Base-by-base conservation (phyloP, 257 asterid genomes). In the Asclepias syriaca region DNA sequence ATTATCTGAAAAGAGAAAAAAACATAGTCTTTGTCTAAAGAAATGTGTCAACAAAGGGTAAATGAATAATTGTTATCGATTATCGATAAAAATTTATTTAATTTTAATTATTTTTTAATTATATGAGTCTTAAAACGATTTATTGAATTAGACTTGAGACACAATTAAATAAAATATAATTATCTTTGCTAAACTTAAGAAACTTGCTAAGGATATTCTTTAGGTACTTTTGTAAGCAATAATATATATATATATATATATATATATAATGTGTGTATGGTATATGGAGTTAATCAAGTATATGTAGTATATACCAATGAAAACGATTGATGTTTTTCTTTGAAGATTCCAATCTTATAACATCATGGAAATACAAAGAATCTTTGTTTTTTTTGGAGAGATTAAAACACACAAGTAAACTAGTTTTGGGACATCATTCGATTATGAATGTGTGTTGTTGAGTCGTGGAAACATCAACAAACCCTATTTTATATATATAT, bases 301-400 rank as follows among this genome's bases (percentile, higher is more conserved):
- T n/a, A 34, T 65, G 8, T 16, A 65, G 70, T 43, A 66, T 66
- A 66, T 45, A 66, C 70, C 34, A 66, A 8, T 66, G 70, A 66
- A 66, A 40, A 45, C 1, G 70, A 66, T 45, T 1, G 37, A 66
- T 32, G 11, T 15, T 32, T 27, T 7, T 43, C 48, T 9, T 24
- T 59, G 8, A 61, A 27, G 67, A 12, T 6, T 34, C 48, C 66
- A 60, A 10, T 56, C 12, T 2, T 21, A 56, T 56, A 21, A 54
- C 34, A 60, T 64, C 13, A 48, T 48, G 18, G 7, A n/a, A 51
- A 16, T 51, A 54, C 27, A n/a, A 1, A 22, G 56, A 66, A 21
- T 65, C 32, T 19, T 19, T 66, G 11, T 11, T 3, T 66, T 19
- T 66, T 66, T 19, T 66, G 39, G 18, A n/a, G 18, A n/a, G 56